phyloP scores from a whole-genome alignment of 2,329 filamentous ascomycete species.

The Exutisphaerella laricina region DNA sequence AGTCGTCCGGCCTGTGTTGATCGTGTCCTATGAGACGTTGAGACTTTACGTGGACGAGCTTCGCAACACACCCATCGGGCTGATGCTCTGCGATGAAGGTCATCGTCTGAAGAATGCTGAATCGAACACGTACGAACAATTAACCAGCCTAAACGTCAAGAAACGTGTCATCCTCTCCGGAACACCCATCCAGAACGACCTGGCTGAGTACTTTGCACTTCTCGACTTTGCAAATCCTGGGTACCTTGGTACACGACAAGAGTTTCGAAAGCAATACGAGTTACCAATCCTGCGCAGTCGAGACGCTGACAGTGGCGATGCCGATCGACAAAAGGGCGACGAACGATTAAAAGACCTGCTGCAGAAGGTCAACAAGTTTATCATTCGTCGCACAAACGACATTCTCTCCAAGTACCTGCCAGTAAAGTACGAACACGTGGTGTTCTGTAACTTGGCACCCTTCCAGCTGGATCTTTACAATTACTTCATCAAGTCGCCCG shows the following conservation, averaged over 20 bases:
- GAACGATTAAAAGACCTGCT: constrained; percentile 77
- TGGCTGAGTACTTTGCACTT: constrained; percentile 96
- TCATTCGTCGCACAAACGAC: constrained; percentile 95
- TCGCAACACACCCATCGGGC: constrained; percentile 80
- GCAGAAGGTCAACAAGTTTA: constrained; percentile 89
- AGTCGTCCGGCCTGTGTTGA: constrained; percentile 86
- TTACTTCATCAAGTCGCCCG: constrained; percentile 91
- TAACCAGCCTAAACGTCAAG: constrained; percentile 85
- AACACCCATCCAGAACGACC: constrained; percentile 94
- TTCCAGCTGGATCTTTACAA: constrained; percentile 95
- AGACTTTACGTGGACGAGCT: constrained; percentile 86
- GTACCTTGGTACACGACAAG: constrained; percentile 77
- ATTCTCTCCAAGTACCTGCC: constrained; percentile 96
- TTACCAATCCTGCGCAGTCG: constrained; percentile 86
- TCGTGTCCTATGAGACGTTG: constrained; percentile 95
- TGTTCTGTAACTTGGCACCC: constrained; percentile 90
- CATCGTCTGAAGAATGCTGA: constrained; percentile 96
- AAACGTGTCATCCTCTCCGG: constrained; percentile 91
- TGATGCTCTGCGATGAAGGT: constrained; percentile 93
- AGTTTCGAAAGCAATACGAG: constrained; percentile 93
- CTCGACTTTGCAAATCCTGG: constrained; percentile 96
- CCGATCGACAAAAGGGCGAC: constrained; percentile 75
- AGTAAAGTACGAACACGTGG: constrained; percentile 98
- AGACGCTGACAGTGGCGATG: constrained; percentile 81
- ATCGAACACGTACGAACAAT: constrained; percentile 85